Evolutionary conservation across 495 filamentous ascomycete species (phyloP).

Genomic region (Hypoxylon trugodes): DNA sequence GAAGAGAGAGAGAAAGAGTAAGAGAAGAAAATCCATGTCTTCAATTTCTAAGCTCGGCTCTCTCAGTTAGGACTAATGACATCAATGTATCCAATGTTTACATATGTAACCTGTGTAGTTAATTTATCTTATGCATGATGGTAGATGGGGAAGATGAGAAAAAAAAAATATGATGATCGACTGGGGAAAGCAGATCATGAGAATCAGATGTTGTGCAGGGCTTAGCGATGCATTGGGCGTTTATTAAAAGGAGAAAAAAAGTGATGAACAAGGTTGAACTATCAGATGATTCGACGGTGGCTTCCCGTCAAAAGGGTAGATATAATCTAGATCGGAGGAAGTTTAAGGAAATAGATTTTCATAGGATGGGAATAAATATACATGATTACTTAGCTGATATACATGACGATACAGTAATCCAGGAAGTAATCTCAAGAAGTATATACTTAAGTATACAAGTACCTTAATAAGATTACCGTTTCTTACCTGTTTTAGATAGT

Average conservation of each 20-base stretch:
- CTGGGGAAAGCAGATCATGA: constrained; percentile 22
- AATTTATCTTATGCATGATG: constrained; percentile 36
- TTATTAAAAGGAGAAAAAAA: constrained; percentile 23
- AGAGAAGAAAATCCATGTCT: too few species aligned
- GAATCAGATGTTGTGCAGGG: constrained; percentile 35
- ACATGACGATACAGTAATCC: constrained; percentile 36
- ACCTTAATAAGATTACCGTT: too few species aligned
- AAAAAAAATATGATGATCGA: background rate
- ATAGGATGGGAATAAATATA: constrained; percentile 27
- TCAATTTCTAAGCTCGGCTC: too few species aligned
- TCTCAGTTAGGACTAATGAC: too few species aligned
- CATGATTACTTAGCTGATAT: too few species aligned
- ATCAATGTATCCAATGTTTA: constrained; percentile 22
- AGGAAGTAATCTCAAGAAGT: too few species aligned
- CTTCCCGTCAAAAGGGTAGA: constrained; percentile 11
- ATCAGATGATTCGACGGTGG: constrained; percentile 28
- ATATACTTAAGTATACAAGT: too few species aligned
- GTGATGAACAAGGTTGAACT: too few species aligned
- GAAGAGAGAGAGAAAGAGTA: too few species aligned
- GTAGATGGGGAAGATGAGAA: background rate
- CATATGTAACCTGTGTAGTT: constrained; percentile 18
- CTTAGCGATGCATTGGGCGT: constrained; percentile 34
- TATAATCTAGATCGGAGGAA: constrained; percentile 34
- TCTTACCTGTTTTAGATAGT: too few species aligned
- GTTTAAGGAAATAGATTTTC: constrained; percentile 28